Base-by-base conservation (phyloP, 768 basidiomycete species). In the Melanogaster broomeanus region DNA sequence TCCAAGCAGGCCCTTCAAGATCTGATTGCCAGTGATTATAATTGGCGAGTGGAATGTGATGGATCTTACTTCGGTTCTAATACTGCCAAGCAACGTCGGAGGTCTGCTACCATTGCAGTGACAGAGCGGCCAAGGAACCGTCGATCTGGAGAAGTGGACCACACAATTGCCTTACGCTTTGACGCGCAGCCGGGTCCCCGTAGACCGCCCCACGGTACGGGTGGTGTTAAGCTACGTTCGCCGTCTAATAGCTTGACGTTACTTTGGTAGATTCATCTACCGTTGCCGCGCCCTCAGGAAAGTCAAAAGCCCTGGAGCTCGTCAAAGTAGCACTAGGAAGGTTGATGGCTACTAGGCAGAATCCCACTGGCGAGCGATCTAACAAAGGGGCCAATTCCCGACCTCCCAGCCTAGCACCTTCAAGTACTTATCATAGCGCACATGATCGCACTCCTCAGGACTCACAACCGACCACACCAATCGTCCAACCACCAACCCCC, bases 31-130 rank as follows among this genome's bases (percentile, higher is more conserved):
- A 45, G 12, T 19, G 15, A 35, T 16, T 40, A 38, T 46, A 30
- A 1, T 33, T 65, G 63, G 62, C 10, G 39, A 37, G 24, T 25
- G 13, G 18, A 45, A 25, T n/a, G 28, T 0, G 31, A 2, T 5
- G 63, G 51, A 13, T 45, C 41, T 28, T 57, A 57, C 41, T 57
- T 59, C 18, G 60, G 55, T 7, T 49, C 56, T 19, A n/a, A n/a
- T n/a, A 40, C 16, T 3, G 51, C 52, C 16, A 49, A 21, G 24
- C 46, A 4, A 35, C 30, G 12, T 9, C 10, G 3, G 11, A 30
- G 30, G 8, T 9, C 3, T 12, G 11, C 30, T 11, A 3, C 30
- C 10, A 11, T 11, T n/a, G n/a, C n/a, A 9, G 30, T 11, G 30
- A 10, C 30, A 3, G 10, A 4, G 8, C 8, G 30, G 11, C 12